Conservation (phyloP, 306 rosid species). For the Quercus bicolor region DNA sequence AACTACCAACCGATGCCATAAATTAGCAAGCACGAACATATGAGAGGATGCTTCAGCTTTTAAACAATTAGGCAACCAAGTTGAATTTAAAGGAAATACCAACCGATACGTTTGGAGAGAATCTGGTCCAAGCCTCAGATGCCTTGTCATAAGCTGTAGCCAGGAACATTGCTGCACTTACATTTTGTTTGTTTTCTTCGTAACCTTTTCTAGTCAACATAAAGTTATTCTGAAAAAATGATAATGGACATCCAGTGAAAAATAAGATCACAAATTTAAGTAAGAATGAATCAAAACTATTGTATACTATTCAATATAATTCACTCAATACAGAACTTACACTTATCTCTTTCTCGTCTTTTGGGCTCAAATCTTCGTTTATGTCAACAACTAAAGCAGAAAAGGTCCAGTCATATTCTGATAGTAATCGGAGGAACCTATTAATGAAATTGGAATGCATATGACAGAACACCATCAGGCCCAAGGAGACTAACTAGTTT, state of each 20-base stretch:
- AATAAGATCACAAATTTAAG: neutral
- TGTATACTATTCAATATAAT: neutral
- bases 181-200: slow-evolving; percentile 43
- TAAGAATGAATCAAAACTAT: neutral
- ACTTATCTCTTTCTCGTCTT: slow-evolving; percentile 65
- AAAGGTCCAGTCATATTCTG: slow-evolving; percentile 84
- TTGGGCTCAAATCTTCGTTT: slow-evolving; percentile 52
- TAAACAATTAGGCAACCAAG: neutral
- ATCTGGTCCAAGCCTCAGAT: slow-evolving; percentile 87
- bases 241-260: neutral
- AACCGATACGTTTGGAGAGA: slow-evolving; percentile 65
- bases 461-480: slow-evolving; percentile 11
- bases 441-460: slow-evolving; percentile 14
- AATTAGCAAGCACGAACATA: neutral
- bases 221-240: slow-evolving; percentile 63
- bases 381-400: slow-evolving; percentile 79
- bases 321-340: slow-evolving; percentile 44
- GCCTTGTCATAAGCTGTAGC: slow-evolving; percentile 77
- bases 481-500: slow-evolving; percentile 6
- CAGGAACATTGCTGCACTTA: slow-evolving; percentile 64
- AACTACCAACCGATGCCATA: neutral
- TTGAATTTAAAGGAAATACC: slow-evolving; percentile 25
- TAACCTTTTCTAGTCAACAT: slow-evolving; percentile 53
- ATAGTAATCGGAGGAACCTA: slow-evolving; percentile 77
- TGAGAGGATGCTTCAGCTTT: neutral